Evolutionary conservation across 208 protist genomes (phyloP), one percentile per base, ranked within the genome.

Genomic region (Leishmania amazonensis): DNA sequence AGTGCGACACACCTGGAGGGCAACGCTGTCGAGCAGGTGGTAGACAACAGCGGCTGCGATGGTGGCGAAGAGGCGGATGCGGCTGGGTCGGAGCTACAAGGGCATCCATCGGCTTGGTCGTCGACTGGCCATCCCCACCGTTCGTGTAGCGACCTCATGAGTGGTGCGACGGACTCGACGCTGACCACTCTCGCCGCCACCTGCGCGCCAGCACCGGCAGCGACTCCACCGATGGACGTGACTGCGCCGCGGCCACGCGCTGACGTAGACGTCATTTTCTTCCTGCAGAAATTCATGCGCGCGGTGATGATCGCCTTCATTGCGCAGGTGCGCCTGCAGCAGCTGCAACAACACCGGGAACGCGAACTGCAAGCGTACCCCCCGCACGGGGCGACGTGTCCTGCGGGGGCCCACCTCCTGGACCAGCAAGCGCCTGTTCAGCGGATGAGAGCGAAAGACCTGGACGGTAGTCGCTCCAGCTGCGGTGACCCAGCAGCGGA

Each of bases 201-300:
- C 28, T 6, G 31, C 31, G 35, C 35, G 31, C 24, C 31, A 6
- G 13, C 31, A 5, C 64, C 64, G 64, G 28, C 5, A 31, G 57
- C 64, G 11, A 2, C 31, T 45, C 2, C 28, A 21, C 15, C 15
- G 67, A 17, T 17, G 13, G 40, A 49, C 67, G 21, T 3, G 42
- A n/a, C 67, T 47, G 42, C 45, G 9, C 11, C 15, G 9, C 21
- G 70, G 28, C 28, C 54, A 38, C 53, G 62, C 19, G 47, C 58
- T n/a, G 79, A 75, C 42, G 75, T 85, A 11, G 70, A 84, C 53
- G 81, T 84, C 19, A 64, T 79, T 38, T 87, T 87, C 53, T 94
- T 96, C 72, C 40, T 94, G 0, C 85, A 87, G 24, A 84, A 85
- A 58, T 96, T 94, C 49, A 76, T 92, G 62, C 90, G 89, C 8